Evolutionary conservation across 345 rosid species (phyloP), one percentile per base, ranked within the genome.

Genomic region (Populus euphratica): DNA sequence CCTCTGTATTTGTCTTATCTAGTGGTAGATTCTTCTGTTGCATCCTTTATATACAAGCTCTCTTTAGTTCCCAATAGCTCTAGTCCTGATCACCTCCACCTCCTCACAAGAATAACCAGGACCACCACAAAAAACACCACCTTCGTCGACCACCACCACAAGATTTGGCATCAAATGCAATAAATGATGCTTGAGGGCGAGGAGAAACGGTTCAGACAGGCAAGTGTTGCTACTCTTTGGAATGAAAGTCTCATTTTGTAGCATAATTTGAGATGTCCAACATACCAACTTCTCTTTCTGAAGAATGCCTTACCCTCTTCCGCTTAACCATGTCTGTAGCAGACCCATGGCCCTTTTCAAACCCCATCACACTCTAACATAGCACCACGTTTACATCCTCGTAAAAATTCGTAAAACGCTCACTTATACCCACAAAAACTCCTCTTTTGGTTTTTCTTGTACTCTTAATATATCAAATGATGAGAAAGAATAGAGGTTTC

Each of bases 401-500:
- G 8, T 11, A 11, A n/a, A n/a, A 39, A 63, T 49, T 17, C 33
- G 16, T 5, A 50, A n/a, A 21, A 33, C 18, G 25, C n/a, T 33
- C 68, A 14, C 52, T 23, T 25, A 2, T 21, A 43, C 47, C 14
- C 47, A 8, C 29, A 20, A 73, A 36, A 18, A n/a, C 6, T 29
- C 27, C 6, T 2, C 21, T 16, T 35, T n/a, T 50, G 20, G 39
- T 23, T 16, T 4, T 21, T 39, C 56, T 59, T 12, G 6, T 23
- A 10, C 29, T n/a, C 14, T 59, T 23, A 59, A 59, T 23, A 59
- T 31, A 66, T 7, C 65, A 25, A 65, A 69, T 72, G 69, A 86
- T 83, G 94, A 85, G 81, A 41, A 93, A 86, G 81, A 78, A 81
- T 39, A 81, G 83, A 81, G 98, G 99, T 2, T 87, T 94, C 88